Base-by-base conservation (phyloP, 345 rosid species). In the Microcos paniculata region DNA sequence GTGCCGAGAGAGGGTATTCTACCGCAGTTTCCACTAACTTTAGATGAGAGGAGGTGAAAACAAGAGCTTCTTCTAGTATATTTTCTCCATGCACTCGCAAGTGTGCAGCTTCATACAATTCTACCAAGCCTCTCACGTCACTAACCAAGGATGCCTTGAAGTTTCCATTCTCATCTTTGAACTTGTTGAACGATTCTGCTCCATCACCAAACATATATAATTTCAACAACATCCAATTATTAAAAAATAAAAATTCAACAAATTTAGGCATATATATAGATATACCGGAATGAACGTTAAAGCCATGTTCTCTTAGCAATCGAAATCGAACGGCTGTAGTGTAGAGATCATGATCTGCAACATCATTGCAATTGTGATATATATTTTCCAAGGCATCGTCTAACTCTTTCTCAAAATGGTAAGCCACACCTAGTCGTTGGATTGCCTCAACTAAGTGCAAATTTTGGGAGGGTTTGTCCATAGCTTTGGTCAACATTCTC, bases 61-160 rank as follows among this genome's bases (percentile, higher is more conserved):
- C 46, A 14, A 68, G 8, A 8, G 72, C 72, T 68, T 68, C 57
- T 21, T 79, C 80, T 7, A 78, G 43, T 6, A 73, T 66, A 8
- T 81, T 71, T 51, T 81, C 87, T n/a, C 78, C 81, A 21, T 62
- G 81, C 8, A 76, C 61, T 6, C 56, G 3, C 1, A 74, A 9
- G 42, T 70, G 74, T 24, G 77, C 14, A 8, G 81, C 76, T 45
- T 77, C 78, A 13, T 75, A 75, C 21, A 80, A 33, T 14, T 51
- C 62, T 15, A 80, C 9, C 62, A 77, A 31, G 3, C 80, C 86
- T 0, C 13, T 4, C 12, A 4, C 31, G 7, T 71, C 74, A 12
- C 21, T 12, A 4, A 28, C 13, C 8, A 78, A 9, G 4, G 57
- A 16, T 8, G 11, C 48, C 21, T 19, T 82, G 66, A 82, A 78